A percentile compares a stretch with the other conserved stretches of the same genome.
Conservation (phyloP, 208 protist species). For the Crithidia sp. region DNA sequence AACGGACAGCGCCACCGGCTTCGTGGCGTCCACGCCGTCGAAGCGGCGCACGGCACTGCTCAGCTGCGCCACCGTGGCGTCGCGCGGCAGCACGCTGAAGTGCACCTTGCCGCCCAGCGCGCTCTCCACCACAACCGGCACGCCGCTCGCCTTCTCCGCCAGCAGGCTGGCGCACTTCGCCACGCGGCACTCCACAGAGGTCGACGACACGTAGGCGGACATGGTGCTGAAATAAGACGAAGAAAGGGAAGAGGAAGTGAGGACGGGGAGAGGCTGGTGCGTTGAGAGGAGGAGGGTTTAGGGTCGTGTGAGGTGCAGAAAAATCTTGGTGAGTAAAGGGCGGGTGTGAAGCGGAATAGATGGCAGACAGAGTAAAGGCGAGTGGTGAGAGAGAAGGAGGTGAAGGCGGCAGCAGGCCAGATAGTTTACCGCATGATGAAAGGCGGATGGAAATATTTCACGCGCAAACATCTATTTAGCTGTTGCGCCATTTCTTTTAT, state of each 20-base stretch:
- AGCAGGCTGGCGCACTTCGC: conserved; percentile 23
- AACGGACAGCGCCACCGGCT: conserved; percentile 22
- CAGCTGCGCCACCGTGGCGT: conserved; percentile 33
- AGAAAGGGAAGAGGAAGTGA: conserved; percentile 2
- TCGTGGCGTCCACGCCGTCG: conserved; percentile 12
- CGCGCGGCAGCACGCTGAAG: conserved; percentile 32
- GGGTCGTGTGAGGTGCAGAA: too few relatives aligned
- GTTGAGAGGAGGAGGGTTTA: too few relatives aligned
- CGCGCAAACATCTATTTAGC: too few relatives aligned
- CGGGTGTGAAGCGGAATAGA: too few relatives aligned
- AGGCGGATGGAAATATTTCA: too few relatives aligned
- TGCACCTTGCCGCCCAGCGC: conserved; percentile 10
- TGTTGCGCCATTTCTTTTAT: too few relatives aligned
- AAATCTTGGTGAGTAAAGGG: too few relatives aligned
- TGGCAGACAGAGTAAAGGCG: too few relatives aligned
- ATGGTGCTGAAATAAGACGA: conserved; percentile 11
- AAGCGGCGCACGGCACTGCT: conserved; percentile 22
- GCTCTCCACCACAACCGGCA: conserved; percentile 28
- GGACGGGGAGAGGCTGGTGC: neutral
- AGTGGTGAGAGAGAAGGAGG: too few relatives aligned
- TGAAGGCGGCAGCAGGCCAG: too few relatives aligned
- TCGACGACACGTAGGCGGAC: conserved; percentile 26
- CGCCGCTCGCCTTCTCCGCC: neutral
- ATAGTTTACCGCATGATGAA: too few relatives aligned
- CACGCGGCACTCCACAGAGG: conserved; percentile 17